These are phyloP conservation scores for Babesia sp. DNA, from an alignment of 169 alveolate species.

Conservation along the genomic window DNA sequence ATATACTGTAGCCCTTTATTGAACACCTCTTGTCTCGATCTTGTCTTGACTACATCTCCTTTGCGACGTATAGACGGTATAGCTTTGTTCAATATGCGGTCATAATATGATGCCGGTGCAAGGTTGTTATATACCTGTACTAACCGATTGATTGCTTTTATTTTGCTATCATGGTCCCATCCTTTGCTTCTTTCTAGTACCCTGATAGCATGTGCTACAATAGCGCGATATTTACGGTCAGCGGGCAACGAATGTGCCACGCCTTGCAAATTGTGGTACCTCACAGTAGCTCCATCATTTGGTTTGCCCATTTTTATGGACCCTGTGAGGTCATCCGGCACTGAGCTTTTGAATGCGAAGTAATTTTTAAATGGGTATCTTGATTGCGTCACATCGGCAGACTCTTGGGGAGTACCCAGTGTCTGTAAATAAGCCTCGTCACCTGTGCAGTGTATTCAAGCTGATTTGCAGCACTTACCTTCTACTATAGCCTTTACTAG, in stretches of 20 bases:
- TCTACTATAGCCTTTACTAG: conserved; percentile 25
- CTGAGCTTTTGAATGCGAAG: conserved; percentile 48
- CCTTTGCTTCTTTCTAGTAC: conserved; percentile 73
- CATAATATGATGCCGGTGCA: conserved; percentile 69
- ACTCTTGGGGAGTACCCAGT: conserved; percentile 22
- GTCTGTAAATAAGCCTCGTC: conserved; percentile 3
- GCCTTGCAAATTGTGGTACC: conserved; percentile 76
- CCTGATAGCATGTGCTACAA: conserved; percentile 73
- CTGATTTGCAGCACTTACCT: background rate
- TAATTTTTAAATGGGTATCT: conserved; percentile 63
- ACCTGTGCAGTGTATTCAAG: background rate
- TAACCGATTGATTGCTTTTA: conserved; percentile 74
- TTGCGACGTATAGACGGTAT: conserved; percentile 62
- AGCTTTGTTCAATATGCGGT: conserved; percentile 61
- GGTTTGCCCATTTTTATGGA: conserved; percentile 64
- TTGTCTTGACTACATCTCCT: conserved; percentile 60
- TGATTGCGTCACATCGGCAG: background rate
- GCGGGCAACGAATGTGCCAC: conserved; percentile 80
- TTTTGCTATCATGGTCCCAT: conserved; percentile 79
- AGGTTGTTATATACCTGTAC: conserved; percentile 77
- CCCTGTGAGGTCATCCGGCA: conserved; percentile 66
- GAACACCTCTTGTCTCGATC: conserved; percentile 69
- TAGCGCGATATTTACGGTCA: conserved; percentile 74
- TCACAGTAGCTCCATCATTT: background rate
- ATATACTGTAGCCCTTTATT: conserved; percentile 71